Conservation (phyloP, 2,329 filamentous ascomycete genomes). For the Xylaria sp. region DNA sequence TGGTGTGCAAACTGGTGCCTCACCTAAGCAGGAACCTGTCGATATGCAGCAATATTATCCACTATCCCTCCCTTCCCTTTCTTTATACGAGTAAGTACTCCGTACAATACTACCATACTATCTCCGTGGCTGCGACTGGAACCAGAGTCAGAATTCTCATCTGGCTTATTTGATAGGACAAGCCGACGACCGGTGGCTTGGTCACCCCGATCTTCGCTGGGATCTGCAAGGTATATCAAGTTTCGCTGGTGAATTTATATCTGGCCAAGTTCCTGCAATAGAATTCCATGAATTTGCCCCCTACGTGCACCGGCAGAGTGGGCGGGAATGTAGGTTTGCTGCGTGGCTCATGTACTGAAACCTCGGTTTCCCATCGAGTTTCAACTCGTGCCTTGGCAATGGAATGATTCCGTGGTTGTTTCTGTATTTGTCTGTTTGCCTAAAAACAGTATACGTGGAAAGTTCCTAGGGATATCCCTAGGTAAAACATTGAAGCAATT, state of each 20-base stretch:
- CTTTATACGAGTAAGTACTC: too few relatives aligned
- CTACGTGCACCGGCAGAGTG: background rate
- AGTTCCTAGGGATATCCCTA: background rate
- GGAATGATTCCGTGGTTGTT: background rate
- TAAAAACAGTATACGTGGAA: background rate
- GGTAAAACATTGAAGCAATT: background rate
- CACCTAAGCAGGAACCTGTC: background rate
- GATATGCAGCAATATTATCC: background rate
- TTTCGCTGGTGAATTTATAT: background rate
- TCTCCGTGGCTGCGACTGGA: background rate
- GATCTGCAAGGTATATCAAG: slow-evolving; percentile 14
- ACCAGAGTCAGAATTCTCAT: slow-evolving; percentile 2
- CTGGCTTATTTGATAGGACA: slow-evolving; percentile 23
- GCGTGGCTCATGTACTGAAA: slow-evolving; percentile 9
- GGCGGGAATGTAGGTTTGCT: background rate
- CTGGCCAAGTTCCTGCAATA: background rate
- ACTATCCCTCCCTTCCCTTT: background rate
- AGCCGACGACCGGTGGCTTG: slow-evolving; percentile 6
- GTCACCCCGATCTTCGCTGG: slow-evolving; percentile 21
- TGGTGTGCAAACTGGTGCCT: background rate
- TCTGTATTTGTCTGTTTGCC: too few relatives aligned
- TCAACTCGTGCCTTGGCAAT: background rate
- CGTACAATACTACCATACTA: background rate
- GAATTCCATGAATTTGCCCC: background rate
- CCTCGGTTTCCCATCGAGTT: background rate